Base-by-base conservation (phyloP, 306 rosid genomes). In the Calophaca sinica region DNA sequence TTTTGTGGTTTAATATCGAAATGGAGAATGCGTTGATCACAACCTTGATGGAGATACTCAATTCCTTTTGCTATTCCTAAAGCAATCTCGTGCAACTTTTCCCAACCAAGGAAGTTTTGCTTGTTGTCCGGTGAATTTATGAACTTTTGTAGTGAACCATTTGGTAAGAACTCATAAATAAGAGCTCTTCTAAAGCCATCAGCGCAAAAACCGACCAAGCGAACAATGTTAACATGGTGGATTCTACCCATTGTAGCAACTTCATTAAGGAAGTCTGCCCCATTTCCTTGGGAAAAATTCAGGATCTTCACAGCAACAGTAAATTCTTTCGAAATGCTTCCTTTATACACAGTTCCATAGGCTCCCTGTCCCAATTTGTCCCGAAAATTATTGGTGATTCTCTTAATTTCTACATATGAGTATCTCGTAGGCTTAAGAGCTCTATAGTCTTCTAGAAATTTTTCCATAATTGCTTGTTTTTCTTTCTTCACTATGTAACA, bases 41-140 rank as follows among this genome's bases (percentile, higher is more conserved):
- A 81, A 1, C 89, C 89, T 58, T 80, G 76, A 70, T 82, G 81
- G 20, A 86, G 87, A 52, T 83, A 86, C 52, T 83, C 89, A 12
- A 86, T 69, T 64, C 87, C 89, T 42, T 80, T 83, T 0, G 85
- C 87, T 33, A 77, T 73, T 6, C 89, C 87, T 2, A 26, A 53
- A 69, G 82, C 75, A 33, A 86, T 80, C 11, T 77, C 67, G 0
- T 48, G 72, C 26, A 86, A 8, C 54, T 52, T 80, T 48, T 57
- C 20, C 87, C 87, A 86, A 48, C 70, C 83, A 45, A 77, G 84
- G 26, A 75, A 50, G 54, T 9, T 14, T 7, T 74, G 15, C 8
- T 20, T 63, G 33, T 41, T 46, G 39, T 55, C 68, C 0, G 72
- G 50, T 39, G 55, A 42, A 4, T 60, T 62, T 57, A 63, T 80